phyloP scores from a whole-genome alignment of 495 filamentous ascomycete species.

The Aspergillus conjunctus region DNA sequence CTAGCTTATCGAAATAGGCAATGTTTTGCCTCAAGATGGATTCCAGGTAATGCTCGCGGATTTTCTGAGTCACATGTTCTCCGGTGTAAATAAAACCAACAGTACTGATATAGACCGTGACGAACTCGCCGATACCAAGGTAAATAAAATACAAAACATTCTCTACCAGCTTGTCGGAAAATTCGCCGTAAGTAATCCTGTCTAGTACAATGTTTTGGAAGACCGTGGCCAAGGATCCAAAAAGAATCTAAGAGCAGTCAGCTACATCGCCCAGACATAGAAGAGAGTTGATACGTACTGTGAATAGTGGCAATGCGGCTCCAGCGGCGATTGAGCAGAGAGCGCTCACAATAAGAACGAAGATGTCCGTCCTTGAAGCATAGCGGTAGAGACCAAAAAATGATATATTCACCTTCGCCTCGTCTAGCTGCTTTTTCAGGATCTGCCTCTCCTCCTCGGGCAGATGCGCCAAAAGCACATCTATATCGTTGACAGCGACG shows the following conservation, averaged over 20 bases:
- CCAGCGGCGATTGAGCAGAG: conserved; percentile 76
- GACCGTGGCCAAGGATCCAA: conserved; percentile 71
- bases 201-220: conserved; percentile 67
- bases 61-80: conserved; percentile 83
- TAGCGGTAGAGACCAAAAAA: conserved; percentile 76
- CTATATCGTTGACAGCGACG: conserved; percentile 27
- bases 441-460: conserved; percentile 62
- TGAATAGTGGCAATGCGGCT: conserved; percentile 85
- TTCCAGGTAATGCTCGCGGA: conserved; percentile 79
- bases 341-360: conserved; percentile 68
- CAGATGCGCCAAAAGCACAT: conserved; percentile 43
- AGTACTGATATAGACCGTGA: conserved; percentile 77
- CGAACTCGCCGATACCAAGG: conserved; percentile 82
- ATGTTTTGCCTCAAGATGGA: conserved; percentile 90
- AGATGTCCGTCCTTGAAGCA: conserved; percentile 69
- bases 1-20: conserved; percentile 88
- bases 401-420: conserved; percentile 64
- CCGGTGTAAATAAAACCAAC: conserved; percentile 93
- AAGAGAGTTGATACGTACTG: conserved; percentile 48
- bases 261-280: background rate
- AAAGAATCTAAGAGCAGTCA: conserved; percentile 53
- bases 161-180: conserved; percentile 59
- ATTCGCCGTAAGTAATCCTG: conserved; percentile 49
- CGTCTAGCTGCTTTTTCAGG: conserved; percentile 69
- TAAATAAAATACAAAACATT: conserved; percentile 90